These are phyloP conservation scores for Naganishia albida DNA, from an alignment of 1,284 basidiomycete genomes.

Conservation along the genomic window DNA sequence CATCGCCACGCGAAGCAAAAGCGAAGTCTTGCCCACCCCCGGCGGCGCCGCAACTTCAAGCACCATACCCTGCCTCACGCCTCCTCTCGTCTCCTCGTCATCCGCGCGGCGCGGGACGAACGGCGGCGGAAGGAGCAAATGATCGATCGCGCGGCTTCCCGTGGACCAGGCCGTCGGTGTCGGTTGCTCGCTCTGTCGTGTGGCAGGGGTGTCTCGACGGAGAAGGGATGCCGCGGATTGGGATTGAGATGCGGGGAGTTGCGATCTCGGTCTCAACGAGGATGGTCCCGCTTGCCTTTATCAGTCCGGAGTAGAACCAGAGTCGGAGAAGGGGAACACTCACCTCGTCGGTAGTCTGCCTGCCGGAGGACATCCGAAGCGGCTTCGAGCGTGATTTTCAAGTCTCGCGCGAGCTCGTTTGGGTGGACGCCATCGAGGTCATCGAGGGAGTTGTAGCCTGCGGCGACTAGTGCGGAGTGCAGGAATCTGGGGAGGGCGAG, in stretches of 20 bases:
- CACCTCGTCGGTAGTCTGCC: constrained; percentile 36
- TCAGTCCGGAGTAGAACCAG: neutral
- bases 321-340: neutral
- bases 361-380: constrained; percentile 44
- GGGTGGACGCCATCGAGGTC: constrained; percentile 39
- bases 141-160: constrained; percentile 41
- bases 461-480: constrained; percentile 42
- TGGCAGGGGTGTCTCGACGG: constrained; percentile 37
- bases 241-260: neutral
- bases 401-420: constrained; percentile 44
- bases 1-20: constrained; percentile 43
- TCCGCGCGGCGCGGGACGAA: neutral
- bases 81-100: constrained; percentile 36
- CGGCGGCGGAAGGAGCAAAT: constrained; percentile 39
- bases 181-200: neutral
- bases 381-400: constrained; percentile 38
- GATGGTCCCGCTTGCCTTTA: neutral
- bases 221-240: constrained; percentile 15
- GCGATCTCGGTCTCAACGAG: constrained; percentile 1
- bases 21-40: constrained; percentile 49
- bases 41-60: constrained; percentile 51
- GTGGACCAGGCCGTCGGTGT: constrained; percentile 42
- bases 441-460: constrained; percentile 41
- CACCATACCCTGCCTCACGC: constrained; percentile 44
- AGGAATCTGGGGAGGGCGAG: constrained; percentile 34